Evolutionary conservation across 495 filamentous ascomycete genomes (phyloP).

Genomic region (Rusavskia elegans): DNA sequence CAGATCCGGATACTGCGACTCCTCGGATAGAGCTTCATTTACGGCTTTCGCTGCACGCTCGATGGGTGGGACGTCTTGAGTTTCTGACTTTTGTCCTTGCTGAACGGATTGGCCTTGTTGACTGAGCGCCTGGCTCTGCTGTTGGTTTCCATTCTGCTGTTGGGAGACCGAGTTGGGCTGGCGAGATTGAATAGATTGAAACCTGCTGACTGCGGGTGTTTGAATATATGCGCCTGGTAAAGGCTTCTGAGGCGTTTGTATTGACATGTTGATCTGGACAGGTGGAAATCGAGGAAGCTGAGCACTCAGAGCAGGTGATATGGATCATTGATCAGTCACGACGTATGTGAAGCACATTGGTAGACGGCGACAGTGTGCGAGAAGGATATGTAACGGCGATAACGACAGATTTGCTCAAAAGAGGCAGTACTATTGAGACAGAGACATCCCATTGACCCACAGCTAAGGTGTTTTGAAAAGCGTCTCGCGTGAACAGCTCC

Average conservation of each 20-base stretch:
- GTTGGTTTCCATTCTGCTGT: background rate
- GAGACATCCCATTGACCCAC: too few relatives aligned
- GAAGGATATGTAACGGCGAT: too few relatives aligned
- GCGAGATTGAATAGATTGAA: constrained; percentile 3
- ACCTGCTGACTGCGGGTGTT: constrained; percentile 38
- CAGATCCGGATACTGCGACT: constrained; percentile 73
- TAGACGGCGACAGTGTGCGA: too few relatives aligned
- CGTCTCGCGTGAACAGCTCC: too few relatives aligned
- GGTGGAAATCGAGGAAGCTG: background rate
- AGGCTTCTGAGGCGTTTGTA: constrained; percentile 46
- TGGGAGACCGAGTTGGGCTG: background rate
- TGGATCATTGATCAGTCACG: background rate
- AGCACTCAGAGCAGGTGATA: background rate
- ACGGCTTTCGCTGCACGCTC: constrained; percentile 72
- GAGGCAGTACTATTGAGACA: too few relatives aligned
- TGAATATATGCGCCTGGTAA: constrained; percentile 60
- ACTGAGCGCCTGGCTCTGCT: constrained; percentile 7
- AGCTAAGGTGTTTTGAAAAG: too few relatives aligned
- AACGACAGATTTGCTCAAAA: too few relatives aligned
- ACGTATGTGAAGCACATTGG: too few relatives aligned
- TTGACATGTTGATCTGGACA: background rate
- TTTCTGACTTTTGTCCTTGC: background rate
- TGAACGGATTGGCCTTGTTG: constrained; percentile 5
- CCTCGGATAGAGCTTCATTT: constrained; percentile 56
- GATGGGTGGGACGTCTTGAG: constrained; percentile 26